A percentile compares a stretch with the other conserved stretches of the same genome.
phyloP scores from a whole-genome alignment of 148 eudicot genomes.

The Limonium bicolor region DNA sequence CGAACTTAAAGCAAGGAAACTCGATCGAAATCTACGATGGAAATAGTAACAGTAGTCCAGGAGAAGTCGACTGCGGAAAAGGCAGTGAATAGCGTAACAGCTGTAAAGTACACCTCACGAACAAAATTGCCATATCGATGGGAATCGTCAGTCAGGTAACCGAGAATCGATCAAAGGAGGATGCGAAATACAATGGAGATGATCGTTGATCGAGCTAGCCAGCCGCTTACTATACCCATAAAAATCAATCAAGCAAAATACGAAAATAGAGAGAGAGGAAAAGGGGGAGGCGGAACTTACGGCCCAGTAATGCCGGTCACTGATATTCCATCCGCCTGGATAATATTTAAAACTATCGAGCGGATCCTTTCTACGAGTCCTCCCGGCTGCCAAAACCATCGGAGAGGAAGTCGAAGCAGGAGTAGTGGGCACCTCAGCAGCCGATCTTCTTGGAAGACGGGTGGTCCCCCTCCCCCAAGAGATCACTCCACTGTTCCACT shows the following conservation, averaged over 20 bases:
- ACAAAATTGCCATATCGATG: background rate
- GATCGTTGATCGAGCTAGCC: no score
- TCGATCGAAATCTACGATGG: no score
- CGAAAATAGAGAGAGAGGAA: background rate
- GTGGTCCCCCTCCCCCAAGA: constrained; percentile 8
- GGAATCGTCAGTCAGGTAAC: background rate
- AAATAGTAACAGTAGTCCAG: background rate
- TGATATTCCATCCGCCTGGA: constrained; percentile 36
- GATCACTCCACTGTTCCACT: background rate
- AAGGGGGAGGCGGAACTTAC: no score
- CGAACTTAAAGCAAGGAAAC: no score
- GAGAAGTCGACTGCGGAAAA: constrained; percentile 1
- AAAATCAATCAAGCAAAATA: background rate
- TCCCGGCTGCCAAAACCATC: constrained; percentile 42
- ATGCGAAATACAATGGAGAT: background rate
- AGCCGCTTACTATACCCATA: no score
- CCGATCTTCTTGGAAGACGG: constrained; percentile 16
- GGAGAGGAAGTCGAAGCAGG: constrained; percentile 15
- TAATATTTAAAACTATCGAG: constrained; percentile 23
- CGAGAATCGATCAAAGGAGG: background rate
- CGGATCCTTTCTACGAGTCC: constrained; percentile 42
- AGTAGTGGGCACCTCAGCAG: constrained; percentile 14
- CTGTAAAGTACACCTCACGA: no score
- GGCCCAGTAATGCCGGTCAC: constrained; percentile 22
- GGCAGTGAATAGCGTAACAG: no score